Evolutionary conservation across 2,329 filamentous ascomycete species (phyloP).

Genomic region (Monosporascus sp.): DNA sequence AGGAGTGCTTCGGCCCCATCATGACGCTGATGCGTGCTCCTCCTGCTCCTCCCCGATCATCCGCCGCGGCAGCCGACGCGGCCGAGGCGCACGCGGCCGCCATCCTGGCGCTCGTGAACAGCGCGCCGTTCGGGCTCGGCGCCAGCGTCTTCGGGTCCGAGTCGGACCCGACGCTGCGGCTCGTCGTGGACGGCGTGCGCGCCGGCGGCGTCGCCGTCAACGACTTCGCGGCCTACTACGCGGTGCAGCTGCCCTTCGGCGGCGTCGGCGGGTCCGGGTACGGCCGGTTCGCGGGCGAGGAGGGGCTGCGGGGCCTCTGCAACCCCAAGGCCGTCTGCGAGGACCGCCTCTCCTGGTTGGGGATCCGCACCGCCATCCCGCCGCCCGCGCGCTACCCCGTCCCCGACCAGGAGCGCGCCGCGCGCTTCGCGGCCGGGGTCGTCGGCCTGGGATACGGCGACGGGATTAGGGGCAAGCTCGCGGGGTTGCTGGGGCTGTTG

Average conservation of each 20-base stretch:
- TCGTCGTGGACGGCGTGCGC: constrained; percentile 62
- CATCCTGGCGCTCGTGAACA: constrained; percentile 75
- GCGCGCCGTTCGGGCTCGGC: constrained; percentile 78
- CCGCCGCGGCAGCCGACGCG: neutral
- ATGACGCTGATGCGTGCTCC: constrained; percentile 76
- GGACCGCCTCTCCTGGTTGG: constrained; percentile 60
- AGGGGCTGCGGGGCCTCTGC: constrained; percentile 78
- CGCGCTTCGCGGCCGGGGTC: constrained; percentile 57
- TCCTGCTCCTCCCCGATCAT: constrained; percentile 36
- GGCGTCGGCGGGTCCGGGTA: constrained; percentile 87
- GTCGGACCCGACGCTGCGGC: constrained; percentile 51
- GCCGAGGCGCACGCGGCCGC: constrained; percentile 36
- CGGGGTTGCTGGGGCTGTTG: constrained; percentile 35
- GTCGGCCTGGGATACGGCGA: constrained; percentile 56
- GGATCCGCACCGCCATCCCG: constrained; percentile 72
- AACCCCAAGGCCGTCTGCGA: constrained; percentile 83
- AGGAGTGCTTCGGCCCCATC: constrained; percentile 89
- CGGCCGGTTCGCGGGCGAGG: constrained; percentile 85
- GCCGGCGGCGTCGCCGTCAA: constrained; percentile 93
- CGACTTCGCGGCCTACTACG: constrained; percentile 91
- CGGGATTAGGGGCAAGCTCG: constrained; percentile 30
- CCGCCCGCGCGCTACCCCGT: constrained; percentile 78
- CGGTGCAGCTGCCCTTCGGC: constrained; percentile 90
- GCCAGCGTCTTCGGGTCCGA: constrained; percentile 79
- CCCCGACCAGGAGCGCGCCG: constrained; percentile 54